Evolutionary conservation across 2,329 filamentous ascomycete species (phyloP).

Genomic region (Lizonia empirigonia): DNA sequence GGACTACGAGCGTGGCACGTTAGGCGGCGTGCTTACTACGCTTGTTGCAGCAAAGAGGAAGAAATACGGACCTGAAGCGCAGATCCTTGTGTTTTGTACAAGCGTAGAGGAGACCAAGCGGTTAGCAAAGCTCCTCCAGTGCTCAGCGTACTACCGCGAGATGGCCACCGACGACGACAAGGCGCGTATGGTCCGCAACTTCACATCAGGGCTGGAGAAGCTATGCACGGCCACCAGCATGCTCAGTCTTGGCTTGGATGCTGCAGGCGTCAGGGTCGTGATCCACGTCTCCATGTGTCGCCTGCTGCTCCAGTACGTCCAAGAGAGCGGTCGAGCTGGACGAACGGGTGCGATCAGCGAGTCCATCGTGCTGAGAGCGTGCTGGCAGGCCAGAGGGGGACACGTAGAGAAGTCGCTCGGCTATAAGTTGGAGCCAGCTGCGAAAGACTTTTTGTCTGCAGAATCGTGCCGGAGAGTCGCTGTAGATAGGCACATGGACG

Average conservation of each 20-base stretch:
- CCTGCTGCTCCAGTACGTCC: too few relatives aligned
- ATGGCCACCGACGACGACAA: conserved; percentile 2
- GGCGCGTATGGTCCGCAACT: too few relatives aligned
- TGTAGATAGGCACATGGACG: conserved; percentile 3
- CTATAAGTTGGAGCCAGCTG: conserved; percentile 2
- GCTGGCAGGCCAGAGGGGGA: neutral
- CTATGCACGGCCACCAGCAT: too few relatives aligned
- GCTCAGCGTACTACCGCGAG: conserved; percentile 1
- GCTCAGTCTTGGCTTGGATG: too few relatives aligned
- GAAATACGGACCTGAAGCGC: neutral
- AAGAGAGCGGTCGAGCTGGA: too few relatives aligned
- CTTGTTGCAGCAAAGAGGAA: neutral
- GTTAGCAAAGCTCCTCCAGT: neutral
- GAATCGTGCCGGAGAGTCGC: neutral
- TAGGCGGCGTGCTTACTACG: neutral
- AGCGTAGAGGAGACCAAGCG: conserved; percentile 3
- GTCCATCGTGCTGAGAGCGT: too few relatives aligned
- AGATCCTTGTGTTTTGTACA: conserved; percentile 1
- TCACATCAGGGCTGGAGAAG: too few relatives aligned
- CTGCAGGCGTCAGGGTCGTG: too few relatives aligned
- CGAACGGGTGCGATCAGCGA: too few relatives aligned
- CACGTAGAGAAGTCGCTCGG: neutral
- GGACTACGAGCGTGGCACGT: neutral
- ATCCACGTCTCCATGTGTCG: too few relatives aligned
- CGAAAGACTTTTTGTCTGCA: neutral